phyloP scores from a whole-genome alignment of 192 early-diverging fungal species.

The Helicostylum pulchrum region DNA sequence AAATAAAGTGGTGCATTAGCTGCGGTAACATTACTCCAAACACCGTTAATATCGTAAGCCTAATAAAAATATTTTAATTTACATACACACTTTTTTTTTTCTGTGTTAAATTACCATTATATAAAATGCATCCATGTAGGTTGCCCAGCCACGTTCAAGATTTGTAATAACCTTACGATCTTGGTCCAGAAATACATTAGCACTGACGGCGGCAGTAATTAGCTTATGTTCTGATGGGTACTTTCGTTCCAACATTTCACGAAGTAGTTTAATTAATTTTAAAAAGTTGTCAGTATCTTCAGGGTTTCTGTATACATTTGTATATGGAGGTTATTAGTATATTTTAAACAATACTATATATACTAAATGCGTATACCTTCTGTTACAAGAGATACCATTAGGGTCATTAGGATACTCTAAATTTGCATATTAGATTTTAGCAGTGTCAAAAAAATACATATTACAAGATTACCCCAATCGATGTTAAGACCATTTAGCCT shows the following conservation, averaged over 20 bases:
- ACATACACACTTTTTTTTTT: not conserved
- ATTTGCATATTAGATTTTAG: not conserved
- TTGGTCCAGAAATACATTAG: conserved; percentile 32
- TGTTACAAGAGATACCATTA: conserved; percentile 35
- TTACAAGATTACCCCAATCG: conserved; percentile 52
- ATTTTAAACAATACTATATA: too few species aligned
- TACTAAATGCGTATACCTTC: conserved; percentile 19
- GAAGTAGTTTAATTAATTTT: conserved; percentile 36
- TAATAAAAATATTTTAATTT: not conserved
- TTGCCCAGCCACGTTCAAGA: conserved; percentile 20
- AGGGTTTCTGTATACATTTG: conserved; percentile 9
- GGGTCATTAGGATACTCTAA: conserved; percentile 34
- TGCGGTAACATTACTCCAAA: conserved; percentile 20
- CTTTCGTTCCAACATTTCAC: conserved; percentile 18
- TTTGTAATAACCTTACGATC: conserved; percentile 12
- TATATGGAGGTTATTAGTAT: too few species aligned
- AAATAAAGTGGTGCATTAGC: conserved; percentile 29
- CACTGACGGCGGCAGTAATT: conserved; percentile 39
- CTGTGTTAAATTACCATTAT: conserved; percentile 20
- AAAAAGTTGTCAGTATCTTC: conserved; percentile 43
- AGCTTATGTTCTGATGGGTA: conserved; percentile 27
- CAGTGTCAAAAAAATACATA: conserved; percentile 23
- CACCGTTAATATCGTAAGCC: conserved; percentile 32
- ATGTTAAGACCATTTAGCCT: conserved; percentile 60
- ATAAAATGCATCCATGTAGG: conserved; percentile 21